Percentiles rank a stretch among this genome's conserved stretches.
Evolutionary conservation across 345 rosid species (phyloP).

Genomic region (Alliaria petiolata): DNA sequence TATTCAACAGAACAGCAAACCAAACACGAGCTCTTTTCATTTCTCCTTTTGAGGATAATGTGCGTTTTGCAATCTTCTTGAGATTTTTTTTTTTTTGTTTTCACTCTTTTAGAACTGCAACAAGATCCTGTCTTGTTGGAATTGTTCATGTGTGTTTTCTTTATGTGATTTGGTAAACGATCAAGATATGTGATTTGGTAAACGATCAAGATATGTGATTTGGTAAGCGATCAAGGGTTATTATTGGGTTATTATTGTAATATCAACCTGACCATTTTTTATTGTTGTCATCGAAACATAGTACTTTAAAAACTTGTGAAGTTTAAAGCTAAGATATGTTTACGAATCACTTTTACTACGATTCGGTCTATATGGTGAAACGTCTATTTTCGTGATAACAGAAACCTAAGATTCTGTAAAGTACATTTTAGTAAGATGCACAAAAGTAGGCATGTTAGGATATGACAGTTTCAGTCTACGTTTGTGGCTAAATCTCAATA

Average conservation of each 20-base stretch:
- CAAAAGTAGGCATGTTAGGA: conserved; percentile 17
- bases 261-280: background rate
- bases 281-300: background rate
- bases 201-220: background rate
- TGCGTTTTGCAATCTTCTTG: background rate
- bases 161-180: no score
- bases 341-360: no score
- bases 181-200: background rate
- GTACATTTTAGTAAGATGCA: background rate
- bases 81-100: no score
- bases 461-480: conserved; percentile 16
- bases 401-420: background rate
- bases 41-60: background rate
- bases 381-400: background rate
- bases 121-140: background rate
- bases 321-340: background rate
- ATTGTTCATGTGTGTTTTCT: no score
- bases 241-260: background rate
- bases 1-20: background rate
- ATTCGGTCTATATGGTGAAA: background rate
- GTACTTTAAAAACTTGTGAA: background rate
- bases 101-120: background rate
- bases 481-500: conserved; percentile 5
- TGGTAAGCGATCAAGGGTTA: background rate
- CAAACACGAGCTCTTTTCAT: background rate